Percentiles rank a stretch among this genome's conserved stretches.
Evolutionary conservation across 768 basidiomycete genomes (phyloP).

Genomic region (Phanerochaete carnosa): DNA sequence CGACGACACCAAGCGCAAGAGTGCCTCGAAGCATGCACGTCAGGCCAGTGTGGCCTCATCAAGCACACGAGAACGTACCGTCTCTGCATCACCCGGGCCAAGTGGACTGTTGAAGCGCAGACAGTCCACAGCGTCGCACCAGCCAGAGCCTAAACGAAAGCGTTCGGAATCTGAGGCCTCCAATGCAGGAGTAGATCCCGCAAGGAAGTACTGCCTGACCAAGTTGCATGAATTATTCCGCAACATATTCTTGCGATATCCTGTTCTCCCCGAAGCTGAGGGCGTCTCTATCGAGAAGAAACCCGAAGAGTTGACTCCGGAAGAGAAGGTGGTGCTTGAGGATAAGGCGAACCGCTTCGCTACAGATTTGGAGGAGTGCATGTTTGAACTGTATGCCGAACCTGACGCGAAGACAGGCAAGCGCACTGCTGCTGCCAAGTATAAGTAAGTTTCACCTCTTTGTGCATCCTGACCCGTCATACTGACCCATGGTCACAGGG

Average conservation of each 20-base stretch:
- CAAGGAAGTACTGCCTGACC: slow-evolving; percentile 74
- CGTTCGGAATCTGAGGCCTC: slow-evolving; percentile 33
- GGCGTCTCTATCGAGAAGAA: slow-evolving; percentile 34
- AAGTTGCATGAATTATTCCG: slow-evolving; percentile 72
- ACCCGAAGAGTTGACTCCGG: slow-evolving; percentile 54
- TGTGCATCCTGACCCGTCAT: slow-evolving; percentile 8
- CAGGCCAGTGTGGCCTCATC: slow-evolving; percentile 12
- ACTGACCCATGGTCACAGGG: slow-evolving; percentile 39
- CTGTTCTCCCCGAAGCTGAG: slow-evolving; percentile 40
- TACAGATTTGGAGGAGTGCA: slow-evolving; percentile 66
- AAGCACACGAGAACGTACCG: slow-evolving; percentile 8
- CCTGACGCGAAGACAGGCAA: slow-evolving; percentile 62
- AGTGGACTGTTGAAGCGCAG: slow-evolving; percentile 50
- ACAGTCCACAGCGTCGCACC: slow-evolving; percentile 34
- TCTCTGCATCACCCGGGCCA: slow-evolving; percentile 15
- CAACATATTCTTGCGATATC: slow-evolving; percentile 71
- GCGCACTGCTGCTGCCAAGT: slow-evolving; percentile 65
- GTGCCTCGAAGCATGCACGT: slow-evolving; percentile 17
- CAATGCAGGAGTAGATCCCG: slow-evolving; percentile 58
- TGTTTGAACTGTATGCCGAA: slow-evolving; percentile 77
- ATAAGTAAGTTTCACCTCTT: slow-evolving; percentile 57
- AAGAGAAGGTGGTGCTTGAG: slow-evolving; percentile 53
- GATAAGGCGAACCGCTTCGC: slow-evolving; percentile 63
- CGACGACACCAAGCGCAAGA: slow-evolving; percentile 9
- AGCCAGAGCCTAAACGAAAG: slow-evolving; percentile 47